These are phyloP conservation scores for Ceratocystis harringtonii DNA, from an alignment of 2,329 filamentous ascomycete genomes.

Conservation along the genomic window DNA sequence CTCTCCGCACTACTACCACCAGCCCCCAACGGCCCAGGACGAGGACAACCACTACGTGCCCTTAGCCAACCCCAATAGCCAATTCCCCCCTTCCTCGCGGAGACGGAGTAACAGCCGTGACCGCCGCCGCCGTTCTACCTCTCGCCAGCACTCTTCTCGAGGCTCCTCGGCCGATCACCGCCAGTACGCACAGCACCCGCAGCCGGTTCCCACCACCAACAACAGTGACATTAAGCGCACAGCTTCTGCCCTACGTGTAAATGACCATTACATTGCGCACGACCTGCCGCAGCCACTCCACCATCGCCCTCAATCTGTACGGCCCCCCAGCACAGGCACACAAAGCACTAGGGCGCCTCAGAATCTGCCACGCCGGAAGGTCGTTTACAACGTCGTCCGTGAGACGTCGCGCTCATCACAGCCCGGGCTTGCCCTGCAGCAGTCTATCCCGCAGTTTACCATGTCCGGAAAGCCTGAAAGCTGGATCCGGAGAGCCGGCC, in stretches of 20 bases:
- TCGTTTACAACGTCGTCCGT: neutral
- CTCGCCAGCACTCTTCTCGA: neutral
- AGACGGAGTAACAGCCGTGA: neutral
- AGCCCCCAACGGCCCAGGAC: neutral
- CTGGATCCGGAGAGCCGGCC: slow-evolving; percentile 23
- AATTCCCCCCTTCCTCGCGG: neutral
- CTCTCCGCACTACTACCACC: neutral
- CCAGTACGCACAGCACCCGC: neutral
- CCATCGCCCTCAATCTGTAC: neutral
- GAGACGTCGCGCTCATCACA: neutral
- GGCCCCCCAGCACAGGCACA: neutral
- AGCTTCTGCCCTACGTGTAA: neutral
- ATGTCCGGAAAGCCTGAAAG: neutral
- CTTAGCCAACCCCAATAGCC: neutral
- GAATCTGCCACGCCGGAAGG: neutral
- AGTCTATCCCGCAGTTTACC: neutral
- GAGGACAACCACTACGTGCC: neutral
- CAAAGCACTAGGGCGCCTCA: neutral
- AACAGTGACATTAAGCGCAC: neutral
- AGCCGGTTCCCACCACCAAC: neutral
- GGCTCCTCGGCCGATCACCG: neutral
- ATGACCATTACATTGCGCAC: neutral
- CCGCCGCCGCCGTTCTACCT: neutral
- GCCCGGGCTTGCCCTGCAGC: neutral
- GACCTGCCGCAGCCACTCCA: neutral